phyloP scores from a whole-genome alignment of 345 rosid species.

The Kernera saxatilis region DNA sequence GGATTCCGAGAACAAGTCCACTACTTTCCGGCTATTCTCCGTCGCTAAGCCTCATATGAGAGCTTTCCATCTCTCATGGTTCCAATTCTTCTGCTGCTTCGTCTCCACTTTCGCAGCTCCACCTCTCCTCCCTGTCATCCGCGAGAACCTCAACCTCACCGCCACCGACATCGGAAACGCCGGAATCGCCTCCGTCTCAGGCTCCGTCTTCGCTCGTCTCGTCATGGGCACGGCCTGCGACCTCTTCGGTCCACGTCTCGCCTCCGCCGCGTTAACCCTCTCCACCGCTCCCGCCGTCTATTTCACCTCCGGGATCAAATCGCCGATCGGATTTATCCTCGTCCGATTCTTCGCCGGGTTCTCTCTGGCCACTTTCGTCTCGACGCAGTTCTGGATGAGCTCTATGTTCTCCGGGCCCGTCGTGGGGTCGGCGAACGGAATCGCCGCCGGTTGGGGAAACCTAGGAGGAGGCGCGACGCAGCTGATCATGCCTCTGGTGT shows the following conservation, averaged over 20 bases:
- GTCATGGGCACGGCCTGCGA: slow-evolving; percentile 86
- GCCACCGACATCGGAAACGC: slow-evolving; percentile 88
- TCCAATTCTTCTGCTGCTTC: slow-evolving; percentile 77
- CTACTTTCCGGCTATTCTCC: slow-evolving; percentile 62
- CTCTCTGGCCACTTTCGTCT: slow-evolving; percentile 76
- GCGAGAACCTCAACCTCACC: slow-evolving; percentile 78
- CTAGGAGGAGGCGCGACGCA: slow-evolving; percentile 92
- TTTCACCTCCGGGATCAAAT: slow-evolving; percentile 53
- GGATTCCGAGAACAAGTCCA: slow-evolving; percentile 77
- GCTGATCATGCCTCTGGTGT: slow-evolving; percentile 82
- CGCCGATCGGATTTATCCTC: slow-evolving; percentile 62
- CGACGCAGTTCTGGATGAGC: slow-evolving; percentile 98
- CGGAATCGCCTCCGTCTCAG: slow-evolving; percentile 84
- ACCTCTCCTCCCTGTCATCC: slow-evolving; percentile 77
- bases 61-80: slow-evolving; percentile 85
- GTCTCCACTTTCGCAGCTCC: slow-evolving; percentile 91
- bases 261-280: slow-evolving; percentile 75
- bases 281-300: slow-evolving; percentile 82
- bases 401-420: slow-evolving; percentile 72
- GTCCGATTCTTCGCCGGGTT: slow-evolving; percentile 75
- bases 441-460: slow-evolving; percentile 95
- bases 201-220: slow-evolving; percentile 77
- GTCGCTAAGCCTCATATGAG: slow-evolving; percentile 78
- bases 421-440: slow-evolving; percentile 77
- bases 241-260: slow-evolving; percentile 82